Conservation (phyloP, 2,329 filamentous ascomycete genomes). For the Fusarium agapanthi region DNA sequence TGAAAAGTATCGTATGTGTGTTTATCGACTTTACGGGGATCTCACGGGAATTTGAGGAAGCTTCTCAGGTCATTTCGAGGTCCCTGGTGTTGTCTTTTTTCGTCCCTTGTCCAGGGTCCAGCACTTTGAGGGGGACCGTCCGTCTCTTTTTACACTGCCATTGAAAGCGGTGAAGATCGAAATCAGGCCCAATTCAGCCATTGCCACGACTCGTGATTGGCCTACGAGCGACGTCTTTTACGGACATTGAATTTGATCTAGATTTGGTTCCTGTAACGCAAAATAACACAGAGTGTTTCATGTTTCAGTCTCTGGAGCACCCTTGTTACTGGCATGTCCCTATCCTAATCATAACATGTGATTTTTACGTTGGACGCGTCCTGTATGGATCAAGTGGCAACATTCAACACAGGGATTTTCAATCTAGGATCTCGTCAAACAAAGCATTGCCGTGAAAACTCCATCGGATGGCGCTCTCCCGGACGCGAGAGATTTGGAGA, state of each 20-base stretch:
- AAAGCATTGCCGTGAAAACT: conserved; percentile 19
- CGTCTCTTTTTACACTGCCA: conserved; percentile 2
- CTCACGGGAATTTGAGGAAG: conserved; percentile 39
- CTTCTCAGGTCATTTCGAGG: conserved; percentile 29
- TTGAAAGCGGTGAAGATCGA: conserved; percentile 35
- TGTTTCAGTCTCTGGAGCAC: neutral
- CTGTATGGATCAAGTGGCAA: conserved; percentile 34
- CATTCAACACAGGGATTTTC: conserved; percentile 4
- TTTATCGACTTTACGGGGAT: conserved; percentile 26
- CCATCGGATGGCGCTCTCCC: conserved; percentile 28
- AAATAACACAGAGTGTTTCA: neutral
- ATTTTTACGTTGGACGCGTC: conserved; percentile 35
- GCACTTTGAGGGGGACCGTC: neutral
- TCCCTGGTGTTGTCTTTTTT: conserved; percentile 16
- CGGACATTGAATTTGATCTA: conserved; percentile 18
- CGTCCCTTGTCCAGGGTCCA: conserved; percentile 8
- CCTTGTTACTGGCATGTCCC: conserved; percentile 28
- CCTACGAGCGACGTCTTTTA: neutral
- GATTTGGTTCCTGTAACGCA: conserved; percentile 9
- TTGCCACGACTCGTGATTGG: conserved; percentile 1
- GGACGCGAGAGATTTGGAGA: conserved; percentile 14
- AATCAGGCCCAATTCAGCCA: conserved; percentile 17
- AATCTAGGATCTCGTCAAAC: conserved; percentile 21
- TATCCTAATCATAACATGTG: conserved; percentile 31
- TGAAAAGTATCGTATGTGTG: conserved; percentile 23